Percentiles rank a stretch among this genome's conserved stretches.
Conservation (phyloP, 1,284 basidiomycete genomes). For the Pseudozyma flocculosa region DNA sequence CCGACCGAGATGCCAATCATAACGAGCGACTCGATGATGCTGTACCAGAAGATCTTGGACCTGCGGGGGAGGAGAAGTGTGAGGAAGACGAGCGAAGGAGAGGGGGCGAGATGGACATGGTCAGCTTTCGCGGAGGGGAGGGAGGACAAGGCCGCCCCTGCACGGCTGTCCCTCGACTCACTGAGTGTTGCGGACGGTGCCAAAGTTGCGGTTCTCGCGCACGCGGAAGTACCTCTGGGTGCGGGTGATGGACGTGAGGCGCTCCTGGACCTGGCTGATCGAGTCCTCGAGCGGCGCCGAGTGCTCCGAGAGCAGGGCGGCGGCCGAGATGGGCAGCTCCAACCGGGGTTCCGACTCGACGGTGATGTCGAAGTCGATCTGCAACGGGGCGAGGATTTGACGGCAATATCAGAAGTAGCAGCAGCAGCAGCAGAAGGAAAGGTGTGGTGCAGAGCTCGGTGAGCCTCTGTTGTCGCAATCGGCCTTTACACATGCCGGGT, state of each 20-base stretch:
- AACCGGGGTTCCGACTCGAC: slow-evolving; percentile 55
- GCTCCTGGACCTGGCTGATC: slow-evolving; percentile 37
- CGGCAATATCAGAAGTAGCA: neutral
- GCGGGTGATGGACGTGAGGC: slow-evolving; percentile 40
- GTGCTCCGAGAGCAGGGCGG: slow-evolving; percentile 46
- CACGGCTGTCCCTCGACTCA: too few species aligned
- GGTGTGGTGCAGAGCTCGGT: too few species aligned
- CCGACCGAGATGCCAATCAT: slow-evolving; percentile 50
- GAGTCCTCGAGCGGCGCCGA: slow-evolving; percentile 52
- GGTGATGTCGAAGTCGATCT: slow-evolving; percentile 58
- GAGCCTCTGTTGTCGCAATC: too few species aligned
- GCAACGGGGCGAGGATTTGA: too few species aligned
- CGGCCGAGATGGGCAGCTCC: slow-evolving; percentile 45
- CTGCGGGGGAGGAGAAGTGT: too few species aligned
- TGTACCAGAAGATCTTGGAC: slow-evolving; percentile 52
- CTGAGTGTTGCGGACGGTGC: slow-evolving; percentile 51
- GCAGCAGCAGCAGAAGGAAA: neutral
- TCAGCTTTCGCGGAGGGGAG: too few species aligned
- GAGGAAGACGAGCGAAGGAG: too few species aligned
- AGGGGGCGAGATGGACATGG: too few species aligned
- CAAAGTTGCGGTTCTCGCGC: slow-evolving; percentile 53
- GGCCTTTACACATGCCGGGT: too few species aligned
- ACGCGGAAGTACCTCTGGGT: slow-evolving; percentile 56
- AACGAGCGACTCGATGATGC: slow-evolving; percentile 42
- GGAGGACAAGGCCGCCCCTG: too few species aligned